These are phyloP conservation scores for Stagonosporopsis rhizophila DNA, from an alignment of 2,329 filamentous ascomycete species.

Conservation along the genomic window DNA sequence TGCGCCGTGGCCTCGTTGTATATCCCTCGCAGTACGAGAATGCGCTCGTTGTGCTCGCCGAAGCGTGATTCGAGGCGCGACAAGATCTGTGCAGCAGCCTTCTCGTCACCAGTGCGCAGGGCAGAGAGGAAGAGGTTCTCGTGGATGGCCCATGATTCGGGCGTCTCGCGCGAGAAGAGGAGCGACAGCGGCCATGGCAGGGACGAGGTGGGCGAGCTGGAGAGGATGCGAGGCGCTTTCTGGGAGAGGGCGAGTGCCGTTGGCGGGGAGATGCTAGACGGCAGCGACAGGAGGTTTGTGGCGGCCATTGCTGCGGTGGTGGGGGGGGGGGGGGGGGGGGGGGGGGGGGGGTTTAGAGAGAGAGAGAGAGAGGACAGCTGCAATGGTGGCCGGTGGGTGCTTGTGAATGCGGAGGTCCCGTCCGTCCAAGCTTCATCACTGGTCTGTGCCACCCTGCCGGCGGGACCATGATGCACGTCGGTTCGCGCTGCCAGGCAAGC, in stretches of 20 bases:
- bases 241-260: conserved; percentile 57
- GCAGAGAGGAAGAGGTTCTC: conserved; percentile 88
- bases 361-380: not conserved
- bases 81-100: conserved; percentile 76
- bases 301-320: conserved; percentile 34
- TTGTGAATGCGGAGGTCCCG: conserved; percentile 20
- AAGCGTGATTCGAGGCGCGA: conserved; percentile 81
- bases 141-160: conserved; percentile 83
- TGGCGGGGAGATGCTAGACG: conserved; percentile 48
- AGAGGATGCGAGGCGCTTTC: conserved; percentile 52
- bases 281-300: conserved; percentile 51
- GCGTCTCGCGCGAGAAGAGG: conserved; percentile 66
- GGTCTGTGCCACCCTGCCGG: conserved; percentile 4
- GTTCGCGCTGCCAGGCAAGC: not conserved
- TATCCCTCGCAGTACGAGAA: conserved; percentile 82
- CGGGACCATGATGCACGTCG: conserved; percentile 11
- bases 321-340: too few species aligned
- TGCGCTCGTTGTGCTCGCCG: conserved; percentile 80
- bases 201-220: conserved; percentile 48
- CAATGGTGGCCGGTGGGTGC: conserved; percentile 11
- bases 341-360: too few species aligned
- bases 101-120: conserved; percentile 82
- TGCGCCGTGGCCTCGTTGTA: conserved; percentile 83
- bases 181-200: conserved; percentile 61
- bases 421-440: conserved; percentile 19